Conservation (phyloP, 768 basidiomycete species). For the Ephemerocybe angulata region DNA sequence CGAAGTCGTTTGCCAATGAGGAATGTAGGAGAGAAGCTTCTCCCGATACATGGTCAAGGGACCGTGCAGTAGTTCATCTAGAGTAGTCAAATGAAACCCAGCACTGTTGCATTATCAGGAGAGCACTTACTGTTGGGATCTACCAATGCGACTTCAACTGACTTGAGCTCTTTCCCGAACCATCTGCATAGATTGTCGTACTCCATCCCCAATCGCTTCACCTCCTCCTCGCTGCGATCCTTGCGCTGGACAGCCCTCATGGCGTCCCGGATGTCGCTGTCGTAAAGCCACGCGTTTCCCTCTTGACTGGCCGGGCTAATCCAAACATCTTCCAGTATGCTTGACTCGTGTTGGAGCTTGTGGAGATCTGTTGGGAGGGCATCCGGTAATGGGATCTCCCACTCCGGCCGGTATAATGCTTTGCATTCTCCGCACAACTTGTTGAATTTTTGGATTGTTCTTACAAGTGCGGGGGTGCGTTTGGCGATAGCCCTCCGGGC, state of each 20-base stretch:
- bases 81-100: not conserved
- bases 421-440: constrained; percentile 2
- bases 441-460: constrained; percentile 23
- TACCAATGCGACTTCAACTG: constrained; percentile 20
- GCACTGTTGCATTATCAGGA: not conserved
- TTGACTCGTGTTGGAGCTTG: constrained; percentile 15
- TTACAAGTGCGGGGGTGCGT: constrained; percentile 23
- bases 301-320: constrained; percentile 15
- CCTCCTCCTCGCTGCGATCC: constrained; percentile 30
- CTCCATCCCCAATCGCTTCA: constrained; percentile 19
- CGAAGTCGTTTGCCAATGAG: no score
- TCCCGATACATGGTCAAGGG: no score
- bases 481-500: constrained; percentile 27
- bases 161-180: constrained; percentile 27
- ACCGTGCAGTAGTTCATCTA: no score
- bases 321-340: constrained; percentile 36
- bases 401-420: constrained; percentile 12
- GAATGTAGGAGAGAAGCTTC: no score
- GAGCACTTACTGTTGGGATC: constrained; percentile 16
- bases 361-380: constrained; percentile 26
- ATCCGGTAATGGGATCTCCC: constrained; percentile 27
- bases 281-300: constrained; percentile 30
- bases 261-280: constrained; percentile 25
- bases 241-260: constrained; percentile 27
- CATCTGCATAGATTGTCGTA: constrained; percentile 33